Percentiles rank a stretch among this genome's conserved stretches.
These are phyloP conservation scores for Magnolia kwangsiensis DNA, from an alignment of 164 flowering plant genomes.

Conservation along the genomic window DNA sequence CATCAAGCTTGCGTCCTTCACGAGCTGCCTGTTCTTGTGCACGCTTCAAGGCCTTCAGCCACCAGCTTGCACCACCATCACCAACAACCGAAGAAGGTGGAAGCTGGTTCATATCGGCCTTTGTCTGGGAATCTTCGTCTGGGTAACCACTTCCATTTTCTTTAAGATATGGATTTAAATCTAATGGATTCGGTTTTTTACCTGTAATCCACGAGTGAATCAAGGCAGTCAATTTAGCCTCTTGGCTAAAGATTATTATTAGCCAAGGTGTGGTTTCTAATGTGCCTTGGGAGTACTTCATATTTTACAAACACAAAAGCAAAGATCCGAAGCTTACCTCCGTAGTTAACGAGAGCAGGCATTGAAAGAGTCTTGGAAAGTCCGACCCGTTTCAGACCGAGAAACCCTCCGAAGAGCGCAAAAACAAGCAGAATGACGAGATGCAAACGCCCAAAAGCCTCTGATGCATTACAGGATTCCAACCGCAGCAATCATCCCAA, in stretches of 20 bases:
- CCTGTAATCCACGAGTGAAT: slow-evolving; percentile 21
- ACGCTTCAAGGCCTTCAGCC: slow-evolving; percentile 86
- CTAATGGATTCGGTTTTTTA: slow-evolving; percentile 60
- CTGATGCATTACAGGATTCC: slow-evolving; percentile 21
- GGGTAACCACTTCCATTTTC: slow-evolving; percentile 84
- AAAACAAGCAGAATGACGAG: neutral
- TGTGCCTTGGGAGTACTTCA: too few relatives aligned
- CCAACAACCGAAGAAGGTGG: slow-evolving; percentile 66
- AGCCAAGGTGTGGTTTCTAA: too few relatives aligned
- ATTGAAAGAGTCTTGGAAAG: slow-evolving; percentile 16
- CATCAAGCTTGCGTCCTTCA: slow-evolving; percentile 72
- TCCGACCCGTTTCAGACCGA: neutral
- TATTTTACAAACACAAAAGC: neutral
- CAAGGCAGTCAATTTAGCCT: too few relatives aligned
- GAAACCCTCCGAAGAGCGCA: slow-evolving; percentile 9
- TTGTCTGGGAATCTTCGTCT: slow-evolving; percentile 43
- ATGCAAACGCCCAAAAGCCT: neutral
- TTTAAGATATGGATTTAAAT: slow-evolving; percentile 78
- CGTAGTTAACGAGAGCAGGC: slow-evolving; percentile 31
- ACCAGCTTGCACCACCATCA: slow-evolving; percentile 99
- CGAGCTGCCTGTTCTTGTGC: slow-evolving; percentile 94
- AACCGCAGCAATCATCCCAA: neutral
- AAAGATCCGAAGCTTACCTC: slow-evolving; percentile 20
- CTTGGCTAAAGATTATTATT: too few relatives aligned
- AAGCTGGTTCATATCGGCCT: slow-evolving; percentile 31